These are phyloP conservation scores for Spencermartinsiella europaea DNA, from an alignment of 805 yeast species.

Conservation along the genomic window DNA sequence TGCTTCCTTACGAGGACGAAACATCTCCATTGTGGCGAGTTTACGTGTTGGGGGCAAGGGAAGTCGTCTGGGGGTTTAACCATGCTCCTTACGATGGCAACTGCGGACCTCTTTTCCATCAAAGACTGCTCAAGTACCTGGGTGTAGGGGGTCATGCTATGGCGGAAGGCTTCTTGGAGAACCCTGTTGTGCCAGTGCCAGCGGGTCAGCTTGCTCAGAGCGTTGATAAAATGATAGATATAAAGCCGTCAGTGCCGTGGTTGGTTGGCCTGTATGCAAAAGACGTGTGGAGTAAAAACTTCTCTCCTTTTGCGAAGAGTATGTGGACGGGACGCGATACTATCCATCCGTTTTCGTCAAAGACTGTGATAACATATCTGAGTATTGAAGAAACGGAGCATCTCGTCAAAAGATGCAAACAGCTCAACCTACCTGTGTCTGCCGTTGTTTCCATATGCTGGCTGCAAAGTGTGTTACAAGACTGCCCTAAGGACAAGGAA, in stretches of 20 bases:
- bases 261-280: conserved; percentile 1
- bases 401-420: conserved; percentile 7
- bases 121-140: conserved; percentile 6
- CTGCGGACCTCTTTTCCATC: conserved; percentile 22
- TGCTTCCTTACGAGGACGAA: conserved; percentile 5
- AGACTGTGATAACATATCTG: conserved; percentile 6
- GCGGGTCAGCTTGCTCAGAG: neutral
- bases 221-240: conserved; percentile 9
- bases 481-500: conserved; percentile 1
- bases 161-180: neutral
- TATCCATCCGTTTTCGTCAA: conserved; percentile 7
- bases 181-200: neutral
- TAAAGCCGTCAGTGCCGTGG: conserved; percentile 8
- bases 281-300: conserved; percentile 1
- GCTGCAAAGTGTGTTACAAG: conserved; percentile 5
- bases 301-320: neutral
- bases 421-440: conserved; percentile 8
- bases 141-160: too few species aligned
- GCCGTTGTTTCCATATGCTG: conserved; percentile 11
- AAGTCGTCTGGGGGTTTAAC: conserved; percentile 21
- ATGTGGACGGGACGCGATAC: conserved; percentile 12
- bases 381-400: conserved; percentile 1
- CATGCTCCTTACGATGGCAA: conserved; percentile 23
- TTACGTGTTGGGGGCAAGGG: conserved; percentile 8
- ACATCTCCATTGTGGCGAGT: conserved; percentile 20